Evolutionary conservation across 177 flowering plant species (phyloP), one percentile per base, ranked within the genome.

Genomic region (Vitis hybrid): DNA sequence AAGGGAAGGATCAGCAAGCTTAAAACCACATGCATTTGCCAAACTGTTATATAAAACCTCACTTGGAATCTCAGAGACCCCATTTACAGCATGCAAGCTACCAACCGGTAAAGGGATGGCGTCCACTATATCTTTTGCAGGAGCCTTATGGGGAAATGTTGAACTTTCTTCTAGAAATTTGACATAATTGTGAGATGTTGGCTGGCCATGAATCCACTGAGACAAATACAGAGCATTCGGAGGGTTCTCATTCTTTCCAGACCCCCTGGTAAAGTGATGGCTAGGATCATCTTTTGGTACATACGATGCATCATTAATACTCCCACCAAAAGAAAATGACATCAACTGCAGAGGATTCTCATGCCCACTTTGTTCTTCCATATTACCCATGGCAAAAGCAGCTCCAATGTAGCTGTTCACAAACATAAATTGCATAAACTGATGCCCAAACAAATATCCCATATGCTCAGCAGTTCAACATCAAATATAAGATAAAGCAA

Each of bases 111-210:
- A 54, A 64, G 56, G 52, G 63, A 59, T 20, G 45, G 50, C 70
- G 50, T 58, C 18, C 45, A 68, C 59, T 49, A 66, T 26, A 45
- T 77, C 74, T 58, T 65, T 59, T 61, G 50, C 7, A 8, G 71
- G 34, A 63, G 51, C 70, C 45, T 62, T 63, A 55, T 50, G 49
- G 5, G 45, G 63, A 45, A 26, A 59, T 12, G 65, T 55, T 53
- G 71, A 67, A 50, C 59, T 70, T 45, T 70, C 79, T 34, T 65
- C 53, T 12, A 75, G 68, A 69, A 50, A 66, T 26, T 75, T 65
- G 59, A 74, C 66, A 65, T 34, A 73, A 61, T 59, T 65, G 53
- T 5, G 69, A 50, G 75, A 67, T 55, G 73, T 22, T 68, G 59
- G 57, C 13, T 61, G 64, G 51, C 10, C 1, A 34, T 57, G 50